Evolutionary conservation across 495 filamentous ascomycete genomes (phyloP).

Genomic region (Penicillium paxilli): DNA sequence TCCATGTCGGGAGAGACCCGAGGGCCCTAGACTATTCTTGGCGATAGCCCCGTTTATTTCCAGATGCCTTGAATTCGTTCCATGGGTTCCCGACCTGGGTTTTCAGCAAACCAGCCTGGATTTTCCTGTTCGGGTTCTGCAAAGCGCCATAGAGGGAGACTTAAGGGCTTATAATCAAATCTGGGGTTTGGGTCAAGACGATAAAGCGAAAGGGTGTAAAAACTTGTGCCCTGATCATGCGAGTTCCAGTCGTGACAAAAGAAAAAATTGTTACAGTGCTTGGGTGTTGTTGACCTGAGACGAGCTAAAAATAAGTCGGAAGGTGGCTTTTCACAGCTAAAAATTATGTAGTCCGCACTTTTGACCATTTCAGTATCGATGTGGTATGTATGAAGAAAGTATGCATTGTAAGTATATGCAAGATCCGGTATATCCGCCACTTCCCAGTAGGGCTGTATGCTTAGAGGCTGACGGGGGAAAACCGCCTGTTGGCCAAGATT

Average conservation of each 20-base stretch:
- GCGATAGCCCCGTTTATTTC: slow-evolving; percentile 12
- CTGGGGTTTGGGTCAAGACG: not conserved
- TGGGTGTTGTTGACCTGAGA: not conserved
- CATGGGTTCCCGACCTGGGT: slow-evolving; percentile 5
- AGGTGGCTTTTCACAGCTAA: not conserved
- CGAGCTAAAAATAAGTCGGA: not conserved
- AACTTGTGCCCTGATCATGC: not conserved
- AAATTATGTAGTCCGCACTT: not conserved
- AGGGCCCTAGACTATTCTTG: slow-evolving; percentile 3
- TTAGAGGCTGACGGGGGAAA: not conserved
- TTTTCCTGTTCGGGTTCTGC: not conserved
- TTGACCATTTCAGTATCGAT: slow-evolving; percentile 10
- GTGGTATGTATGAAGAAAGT: not conserved
- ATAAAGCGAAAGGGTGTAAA: no score
- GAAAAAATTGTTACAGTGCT: not conserved
- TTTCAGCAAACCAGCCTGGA: not conserved
- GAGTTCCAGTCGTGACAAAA: not conserved
- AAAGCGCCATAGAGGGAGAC: no score
- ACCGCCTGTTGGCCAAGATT: slow-evolving; percentile 26
- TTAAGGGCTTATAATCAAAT: no score
- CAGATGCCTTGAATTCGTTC: slow-evolving; percentile 10
- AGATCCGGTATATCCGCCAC: slow-evolving; percentile 17
- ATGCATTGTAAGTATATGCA: slow-evolving; percentile 3
- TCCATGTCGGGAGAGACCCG: not conserved
- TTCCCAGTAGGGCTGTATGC: slow-evolving; percentile 10